Evolutionary conservation across 495 filamentous ascomycete genomes (phyloP).

Genomic region (Xylaria longipes): DNA sequence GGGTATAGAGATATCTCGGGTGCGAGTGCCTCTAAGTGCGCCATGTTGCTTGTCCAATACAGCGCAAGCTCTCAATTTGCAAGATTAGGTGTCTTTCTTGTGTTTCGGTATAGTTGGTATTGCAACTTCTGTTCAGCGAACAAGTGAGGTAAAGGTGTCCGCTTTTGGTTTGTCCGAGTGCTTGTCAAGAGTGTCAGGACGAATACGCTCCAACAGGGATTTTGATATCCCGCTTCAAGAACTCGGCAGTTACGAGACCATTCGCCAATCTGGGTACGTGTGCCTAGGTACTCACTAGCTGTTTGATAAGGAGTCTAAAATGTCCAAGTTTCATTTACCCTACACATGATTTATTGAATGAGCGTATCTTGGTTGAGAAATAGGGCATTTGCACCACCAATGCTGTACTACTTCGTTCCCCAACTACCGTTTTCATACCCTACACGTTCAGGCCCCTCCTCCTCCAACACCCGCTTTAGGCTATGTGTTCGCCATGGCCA

Average conservation of each 20-base stretch:
- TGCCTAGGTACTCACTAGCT: not conserved
- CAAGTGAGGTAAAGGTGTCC: not conserved
- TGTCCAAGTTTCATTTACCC: not conserved
- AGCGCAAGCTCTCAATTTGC: slow-evolving; percentile 17
- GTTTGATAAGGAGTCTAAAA: not conserved
- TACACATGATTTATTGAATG: not conserved
- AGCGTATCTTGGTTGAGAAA: not conserved
- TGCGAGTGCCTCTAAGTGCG: slow-evolving; percentile 52
- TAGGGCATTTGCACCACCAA: not conserved
- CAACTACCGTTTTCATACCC: slow-evolving; percentile 35
- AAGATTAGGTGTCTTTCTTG: slow-evolving; percentile 3
- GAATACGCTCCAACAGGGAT: not conserved
- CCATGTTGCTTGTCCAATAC: slow-evolving; percentile 40
- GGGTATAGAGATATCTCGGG: slow-evolving; percentile 44
- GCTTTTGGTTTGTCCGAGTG: not conserved
- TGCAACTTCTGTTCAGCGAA: not conserved
- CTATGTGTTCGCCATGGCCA: slow-evolving; percentile 13
- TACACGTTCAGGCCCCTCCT: slow-evolving; percentile 2
- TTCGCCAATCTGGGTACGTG: no score
- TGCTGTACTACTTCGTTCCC: slow-evolving; percentile 17
- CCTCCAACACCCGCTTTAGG: slow-evolving; percentile 36
- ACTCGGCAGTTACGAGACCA: slow-evolving; percentile 16
- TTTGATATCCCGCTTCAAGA: slow-evolving; percentile 6
- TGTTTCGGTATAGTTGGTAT: not conserved
- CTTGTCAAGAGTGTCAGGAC: not conserved